Base-by-base conservation (phyloP, 2,329 filamentous ascomycete species). In the Xenosphaeropsis pyriputrescens region DNA sequence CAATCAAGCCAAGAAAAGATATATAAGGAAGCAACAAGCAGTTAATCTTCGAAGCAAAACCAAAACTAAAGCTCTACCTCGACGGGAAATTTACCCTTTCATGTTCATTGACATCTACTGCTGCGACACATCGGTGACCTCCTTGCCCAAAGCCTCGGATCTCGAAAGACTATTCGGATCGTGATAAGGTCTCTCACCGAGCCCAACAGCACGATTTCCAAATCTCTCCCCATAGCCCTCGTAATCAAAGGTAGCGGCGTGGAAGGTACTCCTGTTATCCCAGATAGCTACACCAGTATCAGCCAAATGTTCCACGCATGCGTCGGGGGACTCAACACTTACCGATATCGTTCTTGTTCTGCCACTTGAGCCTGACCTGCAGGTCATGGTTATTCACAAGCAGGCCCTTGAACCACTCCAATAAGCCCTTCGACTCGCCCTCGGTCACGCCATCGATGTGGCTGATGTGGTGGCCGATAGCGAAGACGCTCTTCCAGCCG, bases 401-500 rank as follows among this genome's bases (percentile, higher is more conserved):
- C 9, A 72, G 53, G 30, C 61, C 53, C 7, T 65, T 51, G 43
- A 75, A 69, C 63, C 65, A 69, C 12, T 61, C 50, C 2, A 72
- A 53, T 14, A 73, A 54, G 32, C 60, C 50, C 35, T 59, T 54
- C 40, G 61, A 65, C 53, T 73, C 70, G 2, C 59, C 57, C 2
- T 62, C 54, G 0, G 57, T 62, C 4, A 74, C 51, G 0, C 58
- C 66, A 42, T 72, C 68, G 54, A 74, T 68, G 39, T 60, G 56
- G 32, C 60, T 51, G 1, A 67, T 63, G 47, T 71, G 67, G 14
- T 62, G 60, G 13, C 67, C 68, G 1, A 70, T 58, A 2, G 65
- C 64, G 44, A 70, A 73, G 19, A 72, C 51, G 32, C 57, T 62
- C 52, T 76, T 75, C 70, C 70, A 75, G 8, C 70, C 70, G 0